phyloP scores from a whole-genome alignment of 345 rosid species.

The Salix arbutifolia region DNA sequence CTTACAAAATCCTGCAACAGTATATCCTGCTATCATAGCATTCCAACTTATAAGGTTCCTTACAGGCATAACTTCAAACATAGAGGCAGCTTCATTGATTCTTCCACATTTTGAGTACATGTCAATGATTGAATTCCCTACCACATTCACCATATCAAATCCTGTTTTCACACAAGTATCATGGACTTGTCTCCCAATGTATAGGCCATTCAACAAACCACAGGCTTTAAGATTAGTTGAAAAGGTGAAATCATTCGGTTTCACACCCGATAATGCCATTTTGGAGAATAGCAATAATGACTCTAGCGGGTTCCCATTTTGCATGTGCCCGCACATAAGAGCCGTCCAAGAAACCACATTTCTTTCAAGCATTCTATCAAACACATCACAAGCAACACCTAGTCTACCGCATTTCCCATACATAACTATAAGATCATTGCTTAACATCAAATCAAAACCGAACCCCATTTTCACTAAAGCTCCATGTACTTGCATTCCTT shows the following conservation, averaged over 20 bases:
- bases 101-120: conserved; percentile 78
- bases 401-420: conserved; percentile 56
- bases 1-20: conserved; percentile 41
- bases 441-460: conserved; percentile 36
- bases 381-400: conserved; percentile 45
- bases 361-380: conserved; percentile 59
- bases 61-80: conserved; percentile 44
- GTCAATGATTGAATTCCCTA: conserved; percentile 69
- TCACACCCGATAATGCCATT: conserved; percentile 41
- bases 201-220: conserved; percentile 38
- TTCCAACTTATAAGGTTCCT: conserved; percentile 70
- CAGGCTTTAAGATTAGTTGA: conserved; percentile 72
- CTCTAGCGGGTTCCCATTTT: conserved; percentile 34
- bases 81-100: conserved; percentile 46
- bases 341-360: conserved; percentile 84
- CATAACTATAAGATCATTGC: conserved; percentile 55
- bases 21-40: conserved; percentile 63
- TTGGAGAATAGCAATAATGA: conserved; percentile 42
- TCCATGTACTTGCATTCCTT: conserved; percentile 62
- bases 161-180: conserved; percentile 53
- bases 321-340: conserved; percentile 69
- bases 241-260: conserved; percentile 76
- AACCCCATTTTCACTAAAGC: conserved; percentile 40
- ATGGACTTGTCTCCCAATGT: conserved; percentile 64
- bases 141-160: conserved; percentile 47